Conservation (phyloP, 2,329 filamentous ascomycete species). For the Aphanocladium album region DNA sequence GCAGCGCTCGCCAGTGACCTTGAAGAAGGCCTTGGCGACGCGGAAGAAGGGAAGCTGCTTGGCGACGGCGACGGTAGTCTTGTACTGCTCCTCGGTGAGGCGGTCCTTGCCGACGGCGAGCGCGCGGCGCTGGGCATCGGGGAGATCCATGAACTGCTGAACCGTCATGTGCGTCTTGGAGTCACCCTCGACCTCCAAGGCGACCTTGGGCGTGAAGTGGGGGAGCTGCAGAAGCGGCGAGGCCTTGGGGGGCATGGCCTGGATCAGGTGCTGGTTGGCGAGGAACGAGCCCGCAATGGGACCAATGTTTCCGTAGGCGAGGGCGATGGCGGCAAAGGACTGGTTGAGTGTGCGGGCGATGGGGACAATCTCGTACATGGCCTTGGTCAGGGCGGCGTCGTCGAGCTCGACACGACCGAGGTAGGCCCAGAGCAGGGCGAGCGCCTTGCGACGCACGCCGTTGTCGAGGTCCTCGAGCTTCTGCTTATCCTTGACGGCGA, state of each 20-base stretch:
- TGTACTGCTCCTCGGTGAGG: conserved; percentile 71
- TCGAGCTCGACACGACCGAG: conserved; percentile 82
- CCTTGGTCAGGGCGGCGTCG: conserved; percentile 68
- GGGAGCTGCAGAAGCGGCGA: conserved; percentile 91
- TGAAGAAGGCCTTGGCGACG: conserved; percentile 94
- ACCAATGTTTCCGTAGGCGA: conserved; percentile 78
- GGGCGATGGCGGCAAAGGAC: conserved; percentile 78
- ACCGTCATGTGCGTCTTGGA: conserved; percentile 71
- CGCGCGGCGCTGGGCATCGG: conserved; percentile 67
- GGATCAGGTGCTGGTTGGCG: conserved; percentile 80
- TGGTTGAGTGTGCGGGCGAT: conserved; percentile 81
- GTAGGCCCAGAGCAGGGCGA: conserved; percentile 92
- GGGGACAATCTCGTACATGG: conserved; percentile 86
- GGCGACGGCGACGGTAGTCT: conserved; percentile 68
- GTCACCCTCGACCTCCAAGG: conserved; percentile 65
- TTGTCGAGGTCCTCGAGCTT: conserved; percentile 77
- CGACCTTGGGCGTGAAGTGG: conserved; percentile 67
- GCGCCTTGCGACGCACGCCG: conserved; percentile 73
- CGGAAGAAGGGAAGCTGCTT: conserved; percentile 78
- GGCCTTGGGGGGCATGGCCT: conserved; percentile 76
- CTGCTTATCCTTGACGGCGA: conserved; percentile 69
- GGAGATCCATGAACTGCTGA: conserved; percentile 82
- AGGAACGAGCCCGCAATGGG: conserved; percentile 80
- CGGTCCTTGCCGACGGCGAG: conserved; percentile 66
- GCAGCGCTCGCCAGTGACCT: conserved; percentile 89